Evolutionary conservation across 495 filamentous ascomycete genomes (phyloP), one percentile per base, ranked within the genome.

Genomic region (Aspergillus bridgeri): DNA sequence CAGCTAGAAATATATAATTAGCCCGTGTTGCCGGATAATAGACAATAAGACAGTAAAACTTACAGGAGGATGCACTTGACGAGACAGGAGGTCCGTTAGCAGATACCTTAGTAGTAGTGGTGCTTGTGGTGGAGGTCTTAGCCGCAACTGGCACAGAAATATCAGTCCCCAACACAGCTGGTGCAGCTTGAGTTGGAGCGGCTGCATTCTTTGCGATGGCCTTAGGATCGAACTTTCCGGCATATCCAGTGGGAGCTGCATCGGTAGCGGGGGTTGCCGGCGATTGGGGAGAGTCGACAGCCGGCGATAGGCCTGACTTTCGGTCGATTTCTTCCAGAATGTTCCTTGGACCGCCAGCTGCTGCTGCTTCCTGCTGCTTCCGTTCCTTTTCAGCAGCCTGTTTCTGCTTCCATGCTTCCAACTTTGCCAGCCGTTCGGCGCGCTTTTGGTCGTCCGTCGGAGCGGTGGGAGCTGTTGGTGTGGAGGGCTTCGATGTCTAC

Each of bases 381-480:
- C 81, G 81, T 65, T 89, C 89, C 61, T 89, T 87, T 64, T 91
- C 84, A 42, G 89, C 90, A 18, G 83, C 83, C 60, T 90, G 88
- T 63, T 95, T 94, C 69, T 89, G 86, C 70, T 95, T 96, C 91
- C 92, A 96, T 60, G 90, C 90, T 69, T 92, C 89, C 29, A 96
- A 69, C 59, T 91, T 93, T 25, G 91, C 90, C 33, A 92, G 79
- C 51, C 89, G 78, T 68, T 95, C 90, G 47, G 86, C 89, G 65
- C 91, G 89, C 67, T 94, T 93, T 43, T 94, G 88, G 54, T 89
- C 88, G 58, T 92, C 90, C 18, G 87, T 83, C 63, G 83, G 83
- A 27, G 77, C 72, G 53, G 81, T 65, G 51, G 80, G 67, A 42
- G 78, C 73, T 57, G 82, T 71, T 54, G 87, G 77, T 18, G 84